Evolutionary conservation across 192 early-diverging fungal species (phyloP).

Genomic region (Phlyctochytrium planicorne): DNA sequence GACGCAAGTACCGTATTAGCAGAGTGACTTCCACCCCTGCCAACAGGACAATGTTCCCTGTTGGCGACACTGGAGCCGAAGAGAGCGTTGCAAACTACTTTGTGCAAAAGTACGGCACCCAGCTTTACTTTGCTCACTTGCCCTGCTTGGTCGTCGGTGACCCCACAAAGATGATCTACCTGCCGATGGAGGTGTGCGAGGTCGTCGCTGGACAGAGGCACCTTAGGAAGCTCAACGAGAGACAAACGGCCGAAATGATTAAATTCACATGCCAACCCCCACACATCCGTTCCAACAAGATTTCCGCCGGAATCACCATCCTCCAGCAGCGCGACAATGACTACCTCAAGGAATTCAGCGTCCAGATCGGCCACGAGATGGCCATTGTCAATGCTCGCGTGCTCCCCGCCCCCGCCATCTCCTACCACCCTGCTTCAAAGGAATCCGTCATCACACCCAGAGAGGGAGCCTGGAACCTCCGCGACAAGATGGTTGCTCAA

Average conservation of each 20-base stretch:
- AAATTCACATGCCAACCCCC: conserved; percentile 86
- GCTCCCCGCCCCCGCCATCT: conserved; percentile 75
- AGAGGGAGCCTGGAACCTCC: conserved; percentile 87
- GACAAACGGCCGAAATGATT: conserved; percentile 93
- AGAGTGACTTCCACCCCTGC: conserved; percentile 69
- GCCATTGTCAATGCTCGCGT: conserved; percentile 72
- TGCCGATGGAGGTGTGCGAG: conserved; percentile 91
- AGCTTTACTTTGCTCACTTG: conserved; percentile 73
- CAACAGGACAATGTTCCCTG: conserved; percentile 66
- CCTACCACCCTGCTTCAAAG: conserved; percentile 64
- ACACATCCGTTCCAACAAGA: conserved; percentile 79
- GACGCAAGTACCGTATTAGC: conserved; percentile 70
- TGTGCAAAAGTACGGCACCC: conserved; percentile 64
- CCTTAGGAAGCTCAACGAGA: conserved; percentile 77
- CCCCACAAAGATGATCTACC: conserved; percentile 55
- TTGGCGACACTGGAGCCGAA: conserved; percentile 43
- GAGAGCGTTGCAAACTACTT: conserved; percentile 82
- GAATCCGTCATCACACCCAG: conserved; percentile 57
- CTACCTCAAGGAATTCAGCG: conserved; percentile 74
- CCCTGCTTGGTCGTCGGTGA: conserved; percentile 73
- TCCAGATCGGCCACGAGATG: conserved; percentile 67
- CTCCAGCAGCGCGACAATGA: conserved; percentile 70
- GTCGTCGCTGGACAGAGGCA: conserved; percentile 82
- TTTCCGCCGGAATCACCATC: conserved; percentile 69
- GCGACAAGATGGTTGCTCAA: conserved; percentile 72